These are phyloP conservation scores for Pseudocercospora ulei DNA, from an alignment of 2,329 filamentous ascomycete species.

Conservation along the genomic window DNA sequence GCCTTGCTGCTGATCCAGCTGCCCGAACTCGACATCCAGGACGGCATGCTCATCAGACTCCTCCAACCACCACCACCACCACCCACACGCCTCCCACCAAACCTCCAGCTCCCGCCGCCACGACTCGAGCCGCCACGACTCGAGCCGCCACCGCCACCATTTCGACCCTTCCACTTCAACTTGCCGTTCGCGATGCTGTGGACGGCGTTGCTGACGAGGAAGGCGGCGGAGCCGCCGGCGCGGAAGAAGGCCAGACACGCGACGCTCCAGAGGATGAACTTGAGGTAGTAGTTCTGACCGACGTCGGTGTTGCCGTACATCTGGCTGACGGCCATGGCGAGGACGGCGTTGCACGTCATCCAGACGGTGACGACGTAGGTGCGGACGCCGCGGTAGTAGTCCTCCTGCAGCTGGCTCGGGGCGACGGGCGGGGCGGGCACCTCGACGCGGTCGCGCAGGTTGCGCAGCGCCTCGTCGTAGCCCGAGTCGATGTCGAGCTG, in stretches of 20 bases:
- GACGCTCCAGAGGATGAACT: slow-evolving; percentile 87
- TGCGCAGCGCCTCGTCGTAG: slow-evolving; percentile 92
- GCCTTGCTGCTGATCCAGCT: slow-evolving; percentile 35
- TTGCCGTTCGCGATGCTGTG: slow-evolving; percentile 81
- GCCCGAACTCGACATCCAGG: slow-evolving; percentile 33
- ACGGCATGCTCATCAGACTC: slow-evolving; percentile 34
- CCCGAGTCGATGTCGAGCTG: slow-evolving; percentile 96
- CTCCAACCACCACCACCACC: slow-evolving; percentile 34
- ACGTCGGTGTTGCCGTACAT: slow-evolving; percentile 64
- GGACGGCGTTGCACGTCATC: slow-evolving; percentile 83
- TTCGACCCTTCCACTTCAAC: slow-evolving; percentile 47
- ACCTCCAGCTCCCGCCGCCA: slow-evolving; percentile 22
- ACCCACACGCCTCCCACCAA: slow-evolving; percentile 28
- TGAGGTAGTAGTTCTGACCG: slow-evolving; percentile 77
- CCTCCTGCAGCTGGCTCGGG: slow-evolving; percentile 83
- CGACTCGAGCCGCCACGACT: too few relatives aligned
- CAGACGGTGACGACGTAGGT: slow-evolving; percentile 97
- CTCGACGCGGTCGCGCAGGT: slow-evolving; percentile 84
- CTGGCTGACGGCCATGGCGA: slow-evolving; percentile 88
- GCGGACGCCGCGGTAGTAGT: slow-evolving; percentile 94
- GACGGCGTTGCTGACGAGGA: slow-evolving; percentile 71
- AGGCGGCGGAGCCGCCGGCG: slow-evolving; percentile 69
- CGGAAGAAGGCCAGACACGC: slow-evolving; percentile 79
- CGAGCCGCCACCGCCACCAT: slow-evolving; percentile 19
- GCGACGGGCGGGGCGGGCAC: slow-evolving; percentile 54